These are phyloP conservation scores for Trametes villosa DNA, from an alignment of 768 basidiomycete species.

Conservation along the genomic window DNA sequence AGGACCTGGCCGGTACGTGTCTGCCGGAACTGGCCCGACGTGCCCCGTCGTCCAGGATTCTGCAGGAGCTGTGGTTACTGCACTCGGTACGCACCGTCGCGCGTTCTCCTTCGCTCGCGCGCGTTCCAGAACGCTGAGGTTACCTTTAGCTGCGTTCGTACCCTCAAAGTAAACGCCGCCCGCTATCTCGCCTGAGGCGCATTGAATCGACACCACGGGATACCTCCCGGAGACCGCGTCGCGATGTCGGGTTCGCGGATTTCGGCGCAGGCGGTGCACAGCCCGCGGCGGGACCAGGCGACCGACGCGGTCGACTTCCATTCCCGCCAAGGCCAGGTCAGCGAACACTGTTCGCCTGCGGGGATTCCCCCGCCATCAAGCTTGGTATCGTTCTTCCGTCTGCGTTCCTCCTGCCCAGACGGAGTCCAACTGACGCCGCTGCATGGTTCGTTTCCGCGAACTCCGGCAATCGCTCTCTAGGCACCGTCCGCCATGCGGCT, in stretches of 20 bases:
- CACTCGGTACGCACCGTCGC: neutral
- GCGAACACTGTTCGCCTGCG: neutral
- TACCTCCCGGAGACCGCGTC: neutral
- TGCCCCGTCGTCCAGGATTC: neutral
- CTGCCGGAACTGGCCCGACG: neutral
- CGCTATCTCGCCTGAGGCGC: neutral
- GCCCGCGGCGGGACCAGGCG: neutral
- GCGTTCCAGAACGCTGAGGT: neutral
- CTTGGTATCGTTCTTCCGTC: neutral
- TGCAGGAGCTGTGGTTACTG: neutral
- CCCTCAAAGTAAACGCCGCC: neutral
- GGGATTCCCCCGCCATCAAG: constrained; percentile 4
- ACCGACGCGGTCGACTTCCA: constrained; percentile 16
- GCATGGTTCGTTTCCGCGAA: neutral
- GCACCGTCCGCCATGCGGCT: neutral
- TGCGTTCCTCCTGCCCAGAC: neutral
- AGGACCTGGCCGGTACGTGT: neutral
- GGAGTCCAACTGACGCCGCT: neutral
- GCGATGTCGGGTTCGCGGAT: neutral
- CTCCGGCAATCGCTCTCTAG: neutral
- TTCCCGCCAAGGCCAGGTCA: constrained; percentile 12
- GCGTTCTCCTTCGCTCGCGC: neutral
- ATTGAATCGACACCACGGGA: constrained; percentile 1
- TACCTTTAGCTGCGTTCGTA: neutral
- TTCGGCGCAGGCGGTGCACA: neutral